phyloP scores from a whole-genome alignment of 768 basidiomycete species.

The Thelephora ganbajun region DNA sequence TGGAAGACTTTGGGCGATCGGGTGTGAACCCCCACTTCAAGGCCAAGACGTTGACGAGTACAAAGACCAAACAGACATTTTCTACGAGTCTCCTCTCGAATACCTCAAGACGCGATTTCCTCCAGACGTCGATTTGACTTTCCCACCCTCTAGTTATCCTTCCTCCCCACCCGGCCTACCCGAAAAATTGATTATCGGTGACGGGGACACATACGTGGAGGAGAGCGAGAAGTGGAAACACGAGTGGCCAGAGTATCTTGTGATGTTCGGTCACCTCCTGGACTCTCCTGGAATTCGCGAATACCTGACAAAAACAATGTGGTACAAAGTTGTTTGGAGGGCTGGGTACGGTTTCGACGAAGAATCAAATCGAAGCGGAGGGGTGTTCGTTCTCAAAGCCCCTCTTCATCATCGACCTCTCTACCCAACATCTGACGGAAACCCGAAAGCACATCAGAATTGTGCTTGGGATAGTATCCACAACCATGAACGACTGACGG shows the following conservation, averaged over 20 bases:
- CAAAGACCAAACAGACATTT: slow-evolving; percentile 68
- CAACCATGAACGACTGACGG: too few species aligned
- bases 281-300: slow-evolving; percentile 11
- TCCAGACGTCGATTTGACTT: slow-evolving; percentile 36
- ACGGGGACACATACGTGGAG: slow-evolving; percentile 5
- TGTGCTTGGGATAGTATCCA: too few species aligned
- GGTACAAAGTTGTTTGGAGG: slow-evolving; percentile 13
- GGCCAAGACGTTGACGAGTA: slow-evolving; percentile 43
- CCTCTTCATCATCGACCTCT: too few species aligned
- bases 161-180: slow-evolving; percentile 30
- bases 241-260: slow-evolving; percentile 70
- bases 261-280: slow-evolving; percentile 75
- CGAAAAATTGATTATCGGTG: neutral
- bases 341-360: slow-evolving; percentile 13
- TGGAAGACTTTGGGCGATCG: slow-evolving; percentile 65
- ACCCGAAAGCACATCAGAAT: too few species aligned
- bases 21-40: slow-evolving; percentile 79
- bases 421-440: too few species aligned
- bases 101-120: slow-evolving; percentile 68
- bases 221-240: slow-evolving; percentile 39
- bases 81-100: slow-evolving; percentile 54
- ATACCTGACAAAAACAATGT: slow-evolving; percentile 4
- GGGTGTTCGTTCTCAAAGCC: slow-evolving; percentile 11
- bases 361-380: slow-evolving; percentile 13
- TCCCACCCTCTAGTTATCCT: slow-evolving; percentile 50